Conservation (phyloP, 306 rosid genomes). For the Ochetophila trinervis region DNA sequence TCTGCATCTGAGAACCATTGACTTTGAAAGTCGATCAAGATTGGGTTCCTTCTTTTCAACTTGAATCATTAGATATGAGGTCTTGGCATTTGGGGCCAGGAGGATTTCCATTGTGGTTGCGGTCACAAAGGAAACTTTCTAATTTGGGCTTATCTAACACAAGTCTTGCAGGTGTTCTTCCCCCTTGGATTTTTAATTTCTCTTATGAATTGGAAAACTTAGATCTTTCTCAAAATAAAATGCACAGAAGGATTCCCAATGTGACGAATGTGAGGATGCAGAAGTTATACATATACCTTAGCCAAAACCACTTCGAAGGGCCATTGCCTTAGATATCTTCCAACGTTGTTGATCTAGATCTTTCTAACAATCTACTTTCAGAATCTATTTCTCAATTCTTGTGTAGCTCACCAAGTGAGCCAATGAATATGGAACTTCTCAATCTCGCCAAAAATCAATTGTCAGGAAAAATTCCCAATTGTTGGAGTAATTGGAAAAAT, state of each 20-base stretch:
- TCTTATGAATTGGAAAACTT: neutral
- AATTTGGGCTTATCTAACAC: neutral
- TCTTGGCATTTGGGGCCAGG: conserved; percentile 19
- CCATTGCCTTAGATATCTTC: conserved; percentile 10
- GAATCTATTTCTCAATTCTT: neutral
- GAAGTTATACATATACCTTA: no score
- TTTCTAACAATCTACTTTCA: conserved; percentile 20
- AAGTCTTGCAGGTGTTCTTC: neutral
- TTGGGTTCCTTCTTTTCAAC: conserved; percentile 25
- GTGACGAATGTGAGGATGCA: no score
- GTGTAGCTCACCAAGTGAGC: neutral
- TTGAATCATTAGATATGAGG: accelerated
- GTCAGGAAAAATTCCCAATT: conserved; percentile 16
- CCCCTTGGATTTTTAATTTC: conserved; percentile 5
- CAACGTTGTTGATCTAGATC: accelerated
- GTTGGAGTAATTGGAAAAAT: neutral
- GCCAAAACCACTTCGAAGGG: conserved; percentile 24
- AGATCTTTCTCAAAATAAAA: no score
- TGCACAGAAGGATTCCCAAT: no score
- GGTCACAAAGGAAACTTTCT: neutral
- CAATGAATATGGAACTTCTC: accelerated
- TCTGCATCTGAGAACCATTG: neutral
- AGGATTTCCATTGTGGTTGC: conserved; percentile 26
- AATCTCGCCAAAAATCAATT: conserved; percentile 20
- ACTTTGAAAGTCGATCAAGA: conserved; percentile 2